phyloP scores from a whole-genome alignment of 495 filamentous ascomycete genomes.

The Opeltia flavorubescens region DNA sequence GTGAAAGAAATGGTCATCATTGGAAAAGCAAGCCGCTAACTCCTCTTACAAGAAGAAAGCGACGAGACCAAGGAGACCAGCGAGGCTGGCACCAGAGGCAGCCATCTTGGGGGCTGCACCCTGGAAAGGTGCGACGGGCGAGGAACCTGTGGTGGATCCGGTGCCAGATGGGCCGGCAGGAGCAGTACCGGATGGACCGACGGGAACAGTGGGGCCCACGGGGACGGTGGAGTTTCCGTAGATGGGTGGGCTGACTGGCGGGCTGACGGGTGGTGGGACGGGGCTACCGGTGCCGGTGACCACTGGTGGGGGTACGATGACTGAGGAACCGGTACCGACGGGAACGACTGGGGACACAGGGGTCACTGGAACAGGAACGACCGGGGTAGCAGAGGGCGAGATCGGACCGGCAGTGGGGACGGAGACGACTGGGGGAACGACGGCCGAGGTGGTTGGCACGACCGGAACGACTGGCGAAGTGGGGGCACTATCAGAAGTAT shows the following conservation, averaged over 20 bases:
- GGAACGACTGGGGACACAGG: background rate
- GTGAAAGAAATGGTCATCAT: background rate
- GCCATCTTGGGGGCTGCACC: slow-evolving; percentile 21
- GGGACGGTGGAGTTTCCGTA: slow-evolving; percentile 5
- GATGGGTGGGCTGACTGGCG: slow-evolving; percentile 6
- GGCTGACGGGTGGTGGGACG: too few relatives aligned
- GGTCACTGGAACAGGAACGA: background rate
- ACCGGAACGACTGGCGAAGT: background rate
- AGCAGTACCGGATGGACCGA: background rate
- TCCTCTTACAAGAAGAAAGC: slow-evolving; percentile 27
- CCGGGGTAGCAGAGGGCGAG: background rate
- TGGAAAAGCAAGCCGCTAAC: background rate
- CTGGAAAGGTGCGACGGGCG: slow-evolving; percentile 11
- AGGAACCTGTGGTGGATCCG: slow-evolving; percentile 4
- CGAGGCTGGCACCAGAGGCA: slow-evolving; percentile 22
- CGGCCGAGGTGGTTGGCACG: background rate
- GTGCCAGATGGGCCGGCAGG: slow-evolving; percentile 6
- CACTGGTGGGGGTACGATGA: background rate
- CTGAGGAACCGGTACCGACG: background rate
- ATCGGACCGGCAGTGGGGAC: background rate
- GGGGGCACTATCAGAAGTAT: background rate
- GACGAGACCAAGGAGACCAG: slow-evolving; percentile 23
- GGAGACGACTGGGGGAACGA: background rate
- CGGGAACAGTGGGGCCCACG: background rate
- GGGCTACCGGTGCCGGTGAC: background rate